Conservation (phyloP, 768 basidiomycete genomes). For the Xanthoconium stramineum region DNA sequence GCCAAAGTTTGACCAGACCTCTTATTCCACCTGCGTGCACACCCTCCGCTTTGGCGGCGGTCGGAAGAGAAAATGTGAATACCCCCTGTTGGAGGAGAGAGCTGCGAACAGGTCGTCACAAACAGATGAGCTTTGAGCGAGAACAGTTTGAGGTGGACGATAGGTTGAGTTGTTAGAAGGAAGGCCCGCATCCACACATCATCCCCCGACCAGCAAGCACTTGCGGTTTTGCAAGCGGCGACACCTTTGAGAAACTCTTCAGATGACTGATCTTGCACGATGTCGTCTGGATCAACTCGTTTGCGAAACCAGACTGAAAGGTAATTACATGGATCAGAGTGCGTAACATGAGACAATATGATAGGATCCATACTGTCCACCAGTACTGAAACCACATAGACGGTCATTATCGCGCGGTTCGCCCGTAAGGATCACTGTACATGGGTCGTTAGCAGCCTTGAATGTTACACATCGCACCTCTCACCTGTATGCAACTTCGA, state of each 20-base stretch:
- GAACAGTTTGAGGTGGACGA: slow-evolving; percentile 73
- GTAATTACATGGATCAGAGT: not conserved
- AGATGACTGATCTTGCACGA: slow-evolving; percentile 78
- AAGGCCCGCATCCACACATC: slow-evolving; percentile 87
- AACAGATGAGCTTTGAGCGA: slow-evolving; percentile 70
- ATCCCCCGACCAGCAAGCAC: slow-evolving; percentile 79
- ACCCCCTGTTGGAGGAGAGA: slow-evolving; percentile 82
- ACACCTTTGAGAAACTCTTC: slow-evolving; percentile 76
- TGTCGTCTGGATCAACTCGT: slow-evolving; percentile 72
- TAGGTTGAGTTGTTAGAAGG: slow-evolving; percentile 75
- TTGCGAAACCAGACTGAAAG: slow-evolving; percentile 54
- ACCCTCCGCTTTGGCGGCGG: slow-evolving; percentile 31
- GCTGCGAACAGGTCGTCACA: slow-evolving; percentile 83
- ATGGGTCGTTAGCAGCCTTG: not conserved
- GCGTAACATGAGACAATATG: not conserved
- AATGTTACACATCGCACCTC: slow-evolving; percentile 5
- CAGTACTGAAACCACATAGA: slow-evolving; percentile 86
- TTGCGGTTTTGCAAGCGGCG: slow-evolving; percentile 82
- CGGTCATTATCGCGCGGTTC: slow-evolving; percentile 73
- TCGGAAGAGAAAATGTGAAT: slow-evolving; percentile 67
- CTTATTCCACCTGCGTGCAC: slow-evolving; percentile 23
- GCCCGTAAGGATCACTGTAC: slow-evolving; percentile 59
- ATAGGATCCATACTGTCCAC: slow-evolving; percentile 61
- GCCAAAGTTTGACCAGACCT: slow-evolving; percentile 63
- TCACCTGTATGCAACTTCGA: slow-evolving; percentile 84